Evolutionary conservation across 768 basidiomycete genomes (phyloP).

Genomic region (Chiua virens): DNA sequence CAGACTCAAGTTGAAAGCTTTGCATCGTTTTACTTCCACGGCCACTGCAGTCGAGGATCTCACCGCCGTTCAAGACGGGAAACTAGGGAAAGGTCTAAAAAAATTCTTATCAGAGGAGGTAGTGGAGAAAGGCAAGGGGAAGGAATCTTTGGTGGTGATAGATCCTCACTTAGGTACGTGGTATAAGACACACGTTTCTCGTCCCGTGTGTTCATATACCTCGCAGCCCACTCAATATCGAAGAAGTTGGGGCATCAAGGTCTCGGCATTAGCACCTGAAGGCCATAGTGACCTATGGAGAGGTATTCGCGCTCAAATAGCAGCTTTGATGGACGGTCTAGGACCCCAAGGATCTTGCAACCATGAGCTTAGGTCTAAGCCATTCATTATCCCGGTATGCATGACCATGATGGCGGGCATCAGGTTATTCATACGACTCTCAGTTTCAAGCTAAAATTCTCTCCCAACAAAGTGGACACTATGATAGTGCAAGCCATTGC

Average conservation of each 20-base stretch:
- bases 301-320: slow-evolving; percentile 89
- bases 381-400: slow-evolving; percentile 91
- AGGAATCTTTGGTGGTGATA: slow-evolving; percentile 80
- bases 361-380: slow-evolving; percentile 96
- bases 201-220: slow-evolving; percentile 4
- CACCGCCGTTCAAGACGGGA: slow-evolving; percentile 88
- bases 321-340: slow-evolving; percentile 85
- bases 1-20: slow-evolving; percentile 90
- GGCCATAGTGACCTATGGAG: slow-evolving; percentile 84
- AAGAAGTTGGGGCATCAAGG: slow-evolving; percentile 94
- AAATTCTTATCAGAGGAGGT: slow-evolving; percentile 89
- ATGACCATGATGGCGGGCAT: not conserved
- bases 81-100: slow-evolving; percentile 89
- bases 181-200: slow-evolving; percentile 8
- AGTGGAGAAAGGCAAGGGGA: slow-evolving; percentile 86
- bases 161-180: slow-evolving; percentile 86
- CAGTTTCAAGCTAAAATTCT: slow-evolving; percentile 99
- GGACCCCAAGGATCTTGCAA: slow-evolving; percentile 91
- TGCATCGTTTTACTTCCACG: slow-evolving; percentile 96
- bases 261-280: slow-evolving; percentile 58
- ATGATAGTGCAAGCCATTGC: slow-evolving; percentile 99
- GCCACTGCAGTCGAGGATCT: slow-evolving; percentile 97
- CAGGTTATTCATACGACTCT: slow-evolving; percentile 5
- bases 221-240: slow-evolving; percentile 75
- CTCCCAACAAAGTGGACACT: slow-evolving; percentile 98